Base-by-base conservation (phyloP, 345 rosid species). In the Crucihimalaya himalaica region DNA sequence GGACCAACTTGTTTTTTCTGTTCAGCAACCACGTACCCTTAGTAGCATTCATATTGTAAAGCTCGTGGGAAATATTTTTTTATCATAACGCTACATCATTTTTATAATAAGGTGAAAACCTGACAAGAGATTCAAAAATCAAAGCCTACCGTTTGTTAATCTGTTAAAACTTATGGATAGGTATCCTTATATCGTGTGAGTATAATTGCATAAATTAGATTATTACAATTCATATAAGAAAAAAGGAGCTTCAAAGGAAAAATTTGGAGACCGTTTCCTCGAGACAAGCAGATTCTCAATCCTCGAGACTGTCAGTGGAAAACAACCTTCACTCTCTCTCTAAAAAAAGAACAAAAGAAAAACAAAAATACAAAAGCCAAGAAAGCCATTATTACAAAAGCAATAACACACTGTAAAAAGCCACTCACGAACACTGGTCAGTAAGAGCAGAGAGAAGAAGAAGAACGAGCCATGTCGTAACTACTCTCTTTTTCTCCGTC, bases 281-380 rank as follows among this genome's bases (percentile, higher is more conserved):
- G 81, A 78, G 77, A 66, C 73, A 67, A 66, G 65, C 81, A 60
- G 77, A 72, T 72, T 66, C 81, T 70, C 80, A 70, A 1, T 66
- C 73, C 77, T 72, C 77, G 76, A 71, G 73, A 58, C 72, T 32
- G 77, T 72, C 73, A 78, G 81, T 71, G 77, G 77, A 64, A 66
- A 71, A 51, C 59, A 58, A 77, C 72, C 40, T 0, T 34, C 57
- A 32, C 68, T 65, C 74, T 69, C 58, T 55, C 50, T 72, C 70
- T 59, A 10, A 12, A 78, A 50, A 78, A 72, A 45, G 13, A 55
- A 63, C n/a, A 64, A 67, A 57, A 39, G 46, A 42, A 18, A 66
- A 66, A 48, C 40, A 21, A 65, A 40, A 8, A 16, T 28, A 64
- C 72, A 70, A 72, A 71, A 65, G 77, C 67, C 77, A 71, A 78